Evolutionary conservation across 176 grass and related monocot genomes (phyloP).

Genomic region (Tillandsia fasciculata): DNA sequence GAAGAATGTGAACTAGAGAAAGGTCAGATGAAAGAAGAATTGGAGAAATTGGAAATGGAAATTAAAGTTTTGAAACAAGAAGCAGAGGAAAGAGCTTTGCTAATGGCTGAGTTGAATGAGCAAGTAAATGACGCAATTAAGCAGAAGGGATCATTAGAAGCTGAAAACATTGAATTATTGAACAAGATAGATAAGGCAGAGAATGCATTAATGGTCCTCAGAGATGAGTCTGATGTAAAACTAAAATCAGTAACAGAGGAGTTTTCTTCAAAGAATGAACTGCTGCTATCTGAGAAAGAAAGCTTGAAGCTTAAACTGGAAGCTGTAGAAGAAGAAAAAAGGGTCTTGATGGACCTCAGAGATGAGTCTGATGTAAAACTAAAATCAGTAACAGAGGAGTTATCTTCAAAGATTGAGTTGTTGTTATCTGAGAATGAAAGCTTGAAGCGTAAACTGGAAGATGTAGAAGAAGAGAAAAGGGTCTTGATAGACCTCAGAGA

Average conservation of each 20-base stretch:
- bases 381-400: conserved; percentile 15
- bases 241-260: conserved; percentile 14
- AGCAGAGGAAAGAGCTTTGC: conserved; percentile 31
- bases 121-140: conserved; percentile 40
- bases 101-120: conserved; percentile 46
- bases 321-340: neutral
- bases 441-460: conserved; percentile 20
- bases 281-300: conserved; percentile 42
- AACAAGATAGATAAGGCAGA: conserved; percentile 1
- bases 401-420: conserved; percentile 31
- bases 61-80: conserved; percentile 23
- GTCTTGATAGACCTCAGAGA: conserved; percentile 10
- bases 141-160: conserved; percentile 39
- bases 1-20: conserved; percentile 17
- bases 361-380: conserved; percentile 3
- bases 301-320: conserved; percentile 29
- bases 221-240: conserved; percentile 6
- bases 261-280: conserved; percentile 33
- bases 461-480: conserved; percentile 1
- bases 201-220: conserved; percentile 6
- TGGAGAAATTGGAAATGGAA: conserved; percentile 14
- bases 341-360: conserved; percentile 9
- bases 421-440: conserved; percentile 45
- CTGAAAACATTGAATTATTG: neutral
- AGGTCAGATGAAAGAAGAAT: conserved; percentile 19